These are phyloP conservation scores for Cladorrhinum sp. DNA, from an alignment of 2,329 filamentous ascomycete species.

Conservation along the genomic window DNA sequence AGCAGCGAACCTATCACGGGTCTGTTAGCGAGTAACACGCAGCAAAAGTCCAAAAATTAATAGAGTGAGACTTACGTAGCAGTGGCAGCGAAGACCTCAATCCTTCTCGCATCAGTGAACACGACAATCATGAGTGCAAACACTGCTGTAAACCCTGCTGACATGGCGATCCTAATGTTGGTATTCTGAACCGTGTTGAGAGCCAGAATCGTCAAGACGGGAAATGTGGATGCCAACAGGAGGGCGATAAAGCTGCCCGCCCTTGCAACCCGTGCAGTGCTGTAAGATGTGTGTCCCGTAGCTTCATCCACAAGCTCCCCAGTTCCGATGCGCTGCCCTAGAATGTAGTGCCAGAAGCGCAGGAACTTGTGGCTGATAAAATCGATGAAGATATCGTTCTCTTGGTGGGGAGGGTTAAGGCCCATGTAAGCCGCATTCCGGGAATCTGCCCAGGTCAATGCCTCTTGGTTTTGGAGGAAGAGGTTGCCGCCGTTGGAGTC, in stretches of 20 bases:
- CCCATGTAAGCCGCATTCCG: background rate
- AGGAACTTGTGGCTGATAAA: background rate
- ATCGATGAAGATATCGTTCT: background rate
- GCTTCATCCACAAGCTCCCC: background rate
- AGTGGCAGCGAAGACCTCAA: slow-evolving; percentile 3
- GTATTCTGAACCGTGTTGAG: background rate
- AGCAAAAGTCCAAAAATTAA: too few species aligned
- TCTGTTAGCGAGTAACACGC: too few species aligned
- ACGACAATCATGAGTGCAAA: background rate
- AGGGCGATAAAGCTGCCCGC: background rate
- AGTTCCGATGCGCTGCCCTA: background rate
- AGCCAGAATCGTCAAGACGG: background rate
- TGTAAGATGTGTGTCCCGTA: background rate
- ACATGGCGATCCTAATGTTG: background rate
- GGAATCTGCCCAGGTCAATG: background rate
- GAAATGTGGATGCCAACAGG: background rate
- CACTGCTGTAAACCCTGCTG: background rate
- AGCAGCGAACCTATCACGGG: background rate
- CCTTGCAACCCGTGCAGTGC: background rate
- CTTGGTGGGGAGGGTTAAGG: background rate
- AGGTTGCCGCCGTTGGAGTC: background rate
- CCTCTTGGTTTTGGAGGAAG: background rate
- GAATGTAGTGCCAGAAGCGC: background rate
- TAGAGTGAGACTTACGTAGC: background rate
- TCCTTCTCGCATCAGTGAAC: background rate